Evolutionary conservation across 192 early-diverging fungal species (phyloP), one percentile per base, ranked within the genome.

Genomic region (Pilobolus umbonatus): DNA sequence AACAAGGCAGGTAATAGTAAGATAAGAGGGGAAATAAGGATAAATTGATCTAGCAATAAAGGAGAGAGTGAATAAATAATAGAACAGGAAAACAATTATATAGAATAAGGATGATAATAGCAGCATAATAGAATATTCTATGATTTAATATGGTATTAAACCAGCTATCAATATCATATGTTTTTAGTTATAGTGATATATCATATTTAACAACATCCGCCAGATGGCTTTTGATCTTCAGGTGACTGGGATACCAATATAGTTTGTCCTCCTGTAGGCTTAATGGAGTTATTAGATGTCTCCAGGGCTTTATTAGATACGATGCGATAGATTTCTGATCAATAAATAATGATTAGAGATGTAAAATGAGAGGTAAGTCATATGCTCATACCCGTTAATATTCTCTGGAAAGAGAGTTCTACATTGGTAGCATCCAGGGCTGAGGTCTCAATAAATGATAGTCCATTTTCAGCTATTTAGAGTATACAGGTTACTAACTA

Each of bases 391-490:
- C 90, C 92, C 38, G 93, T 92, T 64, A 98, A 76, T 50, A 98
- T 98, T 55, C 91, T 86, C 71, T 95, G 92, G 82, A 99, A 98
- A 30, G 94, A 88, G 44, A 91, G 80, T 69, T 99, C 96, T 42
- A 99, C 96, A 73, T 99, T 99, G 80, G 85, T 94, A 19, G 89
- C 80, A 66, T 99, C 96, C 73, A 99, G 78, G 14, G 96, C 96
- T 22, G 96, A 99, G 12, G 96, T 98, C 74, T 99, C 96, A 56
- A 99, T 99, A 71, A 99, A 99, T 25, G 89, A 92, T 47, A 99
- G 73, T 5, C 84, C 87, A 63, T 98, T 96, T 68, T 97, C 94
- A 42, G 89, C 78, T 88, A 60, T 14, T 24, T 10, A n/a, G n/a
- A 45, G 34, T 35, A 46, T 34, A 34, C 12, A 26, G 7, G 31